Base-by-base conservation (phyloP, 2,329 filamentous ascomycete genomes). In the Fusarium keratoplasticum region DNA sequence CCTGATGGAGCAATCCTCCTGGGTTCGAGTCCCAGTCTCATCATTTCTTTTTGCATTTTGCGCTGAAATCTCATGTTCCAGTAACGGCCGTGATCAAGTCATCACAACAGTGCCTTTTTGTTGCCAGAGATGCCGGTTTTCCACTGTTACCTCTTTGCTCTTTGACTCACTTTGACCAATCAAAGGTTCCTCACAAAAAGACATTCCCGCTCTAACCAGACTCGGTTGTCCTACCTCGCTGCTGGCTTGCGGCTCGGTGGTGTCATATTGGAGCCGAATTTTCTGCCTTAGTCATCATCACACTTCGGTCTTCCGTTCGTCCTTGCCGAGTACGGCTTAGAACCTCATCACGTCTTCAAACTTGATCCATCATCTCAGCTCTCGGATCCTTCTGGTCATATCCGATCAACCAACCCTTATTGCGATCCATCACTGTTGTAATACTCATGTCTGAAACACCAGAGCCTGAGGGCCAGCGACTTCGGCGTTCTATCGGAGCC, bases 21-120 rank as follows among this genome's bases (percentile, higher is more conserved):
- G 79, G 79, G 79, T 81, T 81, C 79, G 76, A 81, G 79, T 81
- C 79, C 79, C 78, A 79, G 78, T 81, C 79, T 79, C 74, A 77
- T 81, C 78, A 78, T 27, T 54, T 31, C 42, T 60, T 69, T 71
- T 73, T 64, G 27, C n/a, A 3, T 14, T 54, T 50, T 65, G 58
- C 29, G 57, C 7, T 31, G 38, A 40, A 31, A 47, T 20, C 2
- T 13, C 27, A 20, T 31, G 27, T 52, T 25, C 22, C 14, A 25
- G 2, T 3, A 18, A 2, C 5, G 1, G 13, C 3, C 6, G 8
- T 47, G 42, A 47, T 11, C 7, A 16, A 25, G 16, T 7, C 8
- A 47, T 18, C 42, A 11, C 8, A 11, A 18, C 14, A 47, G 8
- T 27, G 22, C 8, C 8, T 47, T 47, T 47, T 27, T 25, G 8